Percentiles rank a stretch among this genome's conserved stretches.
Conservation (phyloP, 2,329 filamentous ascomycete genomes). For the Cercospora sp. region DNA sequence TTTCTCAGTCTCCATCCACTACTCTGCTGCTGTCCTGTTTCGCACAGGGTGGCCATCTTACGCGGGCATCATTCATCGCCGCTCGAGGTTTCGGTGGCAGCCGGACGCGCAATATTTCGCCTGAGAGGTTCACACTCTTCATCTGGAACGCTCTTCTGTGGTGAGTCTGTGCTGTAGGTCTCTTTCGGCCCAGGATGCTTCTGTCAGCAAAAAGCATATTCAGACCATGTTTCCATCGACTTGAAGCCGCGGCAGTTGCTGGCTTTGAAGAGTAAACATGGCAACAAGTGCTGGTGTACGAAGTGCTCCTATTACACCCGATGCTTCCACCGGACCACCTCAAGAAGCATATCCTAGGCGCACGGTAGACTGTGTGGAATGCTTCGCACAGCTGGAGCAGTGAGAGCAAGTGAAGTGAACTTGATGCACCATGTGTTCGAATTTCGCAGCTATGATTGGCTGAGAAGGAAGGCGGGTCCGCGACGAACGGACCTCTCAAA, state of each 20-base stretch:
- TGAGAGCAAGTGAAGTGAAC: constrained; percentile 1
- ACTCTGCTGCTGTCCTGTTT: not conserved
- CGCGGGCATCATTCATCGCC: not conserved
- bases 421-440: not conserved
- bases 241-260: not conserved
- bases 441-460: not conserved
- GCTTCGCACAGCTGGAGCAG: not conserved
- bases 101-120: not conserved
- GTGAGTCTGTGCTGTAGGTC: not conserved
- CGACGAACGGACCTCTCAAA: constrained; percentile 3
- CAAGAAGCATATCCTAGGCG: not conserved
- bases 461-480: not conserved
- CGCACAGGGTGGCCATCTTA: not conserved
- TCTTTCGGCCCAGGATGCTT: not conserved
- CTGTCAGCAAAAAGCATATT: not conserved
- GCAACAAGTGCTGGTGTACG: not conserved
- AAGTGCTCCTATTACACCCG: not conserved
- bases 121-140: not conserved
- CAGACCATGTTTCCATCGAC: not conserved
- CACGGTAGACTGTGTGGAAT: not conserved
- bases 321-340: not conserved
- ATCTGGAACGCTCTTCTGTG: not conserved
- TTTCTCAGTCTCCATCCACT: not conserved
- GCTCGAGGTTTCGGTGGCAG: not conserved
- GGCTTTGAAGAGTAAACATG: not conserved